Conservation (phyloP, 768 basidiomycete species). For the Lentinula raphanica region DNA sequence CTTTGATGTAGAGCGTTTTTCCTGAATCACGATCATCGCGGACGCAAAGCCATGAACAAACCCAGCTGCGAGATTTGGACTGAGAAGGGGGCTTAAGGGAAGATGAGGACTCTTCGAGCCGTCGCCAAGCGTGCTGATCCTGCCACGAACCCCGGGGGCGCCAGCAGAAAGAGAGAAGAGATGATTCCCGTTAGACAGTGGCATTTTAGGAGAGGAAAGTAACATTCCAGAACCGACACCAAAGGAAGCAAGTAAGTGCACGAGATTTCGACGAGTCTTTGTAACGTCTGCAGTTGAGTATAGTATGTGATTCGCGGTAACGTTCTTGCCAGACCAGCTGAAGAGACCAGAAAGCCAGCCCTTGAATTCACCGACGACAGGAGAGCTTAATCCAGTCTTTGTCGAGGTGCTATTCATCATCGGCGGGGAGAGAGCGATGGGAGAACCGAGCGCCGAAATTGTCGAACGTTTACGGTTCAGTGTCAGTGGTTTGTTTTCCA, state of each 20-base stretch:
- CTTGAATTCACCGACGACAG: slow-evolving; percentile 79
- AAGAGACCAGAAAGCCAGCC: slow-evolving; percentile 96
- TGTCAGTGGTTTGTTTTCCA: slow-evolving; percentile 52
- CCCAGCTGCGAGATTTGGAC: slow-evolving; percentile 14
- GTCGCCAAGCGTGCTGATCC: slow-evolving; percentile 16
- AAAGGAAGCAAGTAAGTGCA: slow-evolving; percentile 45
- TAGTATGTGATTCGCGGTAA: slow-evolving; percentile 33
- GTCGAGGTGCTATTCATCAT: slow-evolving; percentile 27
- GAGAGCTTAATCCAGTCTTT: slow-evolving; percentile 42
- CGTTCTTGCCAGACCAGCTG: slow-evolving; percentile 67
- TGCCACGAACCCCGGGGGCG: slow-evolving; percentile 17
- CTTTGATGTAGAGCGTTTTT: slow-evolving; percentile 88
- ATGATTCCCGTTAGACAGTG: slow-evolving; percentile 13
- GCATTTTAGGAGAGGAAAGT: slow-evolving; percentile 9
- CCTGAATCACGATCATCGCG: slow-evolving; percentile 73
- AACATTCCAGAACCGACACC: slow-evolving; percentile 8
- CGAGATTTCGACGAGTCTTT: slow-evolving; percentile 60
- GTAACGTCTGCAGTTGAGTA: slow-evolving; percentile 54
- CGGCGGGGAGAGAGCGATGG: slow-evolving; percentile 38
- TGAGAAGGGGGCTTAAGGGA: slow-evolving; percentile 4
- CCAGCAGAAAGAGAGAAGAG: slow-evolving; percentile 8
- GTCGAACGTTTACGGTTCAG: slow-evolving; percentile 43
- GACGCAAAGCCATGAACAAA: slow-evolving; percentile 35
- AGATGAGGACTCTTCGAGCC: neutral
- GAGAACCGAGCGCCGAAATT: slow-evolving; percentile 42